These are phyloP conservation scores for Russula earlei DNA, from an alignment of 768 basidiomycete genomes.

Conservation along the genomic window DNA sequence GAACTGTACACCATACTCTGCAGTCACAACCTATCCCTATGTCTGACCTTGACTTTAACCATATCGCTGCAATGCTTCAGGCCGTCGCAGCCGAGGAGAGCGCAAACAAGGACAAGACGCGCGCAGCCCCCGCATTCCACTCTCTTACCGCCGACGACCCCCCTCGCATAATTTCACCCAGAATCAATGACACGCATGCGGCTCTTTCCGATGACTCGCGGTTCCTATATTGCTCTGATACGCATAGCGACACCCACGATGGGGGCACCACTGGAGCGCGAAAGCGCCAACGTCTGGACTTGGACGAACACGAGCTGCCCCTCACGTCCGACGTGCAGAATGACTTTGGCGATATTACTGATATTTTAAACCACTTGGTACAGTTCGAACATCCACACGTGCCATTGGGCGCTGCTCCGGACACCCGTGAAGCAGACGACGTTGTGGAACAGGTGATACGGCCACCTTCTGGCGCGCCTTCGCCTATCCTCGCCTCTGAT, in stretches of 20 bases:
- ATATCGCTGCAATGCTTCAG: slow-evolving; percentile 71
- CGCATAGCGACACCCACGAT: slow-evolving; percentile 28
- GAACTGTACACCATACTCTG: slow-evolving; percentile 5
- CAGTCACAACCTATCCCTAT: slow-evolving; percentile 2
- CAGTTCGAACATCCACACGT: slow-evolving; percentile 54
- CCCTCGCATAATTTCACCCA: slow-evolving; percentile 11
- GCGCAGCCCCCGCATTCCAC: slow-evolving; percentile 70
- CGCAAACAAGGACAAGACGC: slow-evolving; percentile 44
- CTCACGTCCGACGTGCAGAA: slow-evolving; percentile 41
- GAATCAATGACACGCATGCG: slow-evolving; percentile 4
- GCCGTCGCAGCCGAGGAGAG: slow-evolving; percentile 41
- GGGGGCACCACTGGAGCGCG: slow-evolving; percentile 11
- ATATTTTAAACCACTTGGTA: slow-evolving; percentile 66
- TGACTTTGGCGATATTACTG: slow-evolving; percentile 71
- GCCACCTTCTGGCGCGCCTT: slow-evolving; percentile 5
- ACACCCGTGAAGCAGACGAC: slow-evolving; percentile 1
- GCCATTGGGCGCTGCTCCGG: neutral
- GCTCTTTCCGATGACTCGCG: slow-evolving; percentile 24
- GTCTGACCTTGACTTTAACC: slow-evolving; percentile 44
- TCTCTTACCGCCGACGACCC: slow-evolving; percentile 55
- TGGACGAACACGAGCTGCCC: slow-evolving; percentile 26
- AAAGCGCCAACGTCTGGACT: slow-evolving; percentile 21
- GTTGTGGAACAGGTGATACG: slow-evolving; percentile 10
- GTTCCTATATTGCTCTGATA: slow-evolving; percentile 30
- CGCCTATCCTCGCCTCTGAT: slow-evolving; percentile 6